These are phyloP conservation scores for Rhypophila decipiens DNA, from an alignment of 495 filamentous ascomycete genomes.

Conservation along the genomic window DNA sequence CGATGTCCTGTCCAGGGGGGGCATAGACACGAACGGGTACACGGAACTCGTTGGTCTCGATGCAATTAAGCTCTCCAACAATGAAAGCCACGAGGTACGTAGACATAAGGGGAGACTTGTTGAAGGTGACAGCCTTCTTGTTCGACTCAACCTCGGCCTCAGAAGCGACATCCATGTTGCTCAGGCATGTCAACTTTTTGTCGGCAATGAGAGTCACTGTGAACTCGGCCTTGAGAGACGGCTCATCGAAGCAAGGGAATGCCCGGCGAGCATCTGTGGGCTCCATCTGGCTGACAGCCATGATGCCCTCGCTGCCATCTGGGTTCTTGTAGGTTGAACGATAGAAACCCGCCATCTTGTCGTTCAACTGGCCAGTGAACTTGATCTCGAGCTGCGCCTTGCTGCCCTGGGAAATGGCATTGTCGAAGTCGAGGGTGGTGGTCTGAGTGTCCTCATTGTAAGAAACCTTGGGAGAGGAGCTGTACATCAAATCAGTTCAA, in stretches of 20 bases:
- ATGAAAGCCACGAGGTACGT: conserved; percentile 74
- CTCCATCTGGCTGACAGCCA: conserved; percentile 81
- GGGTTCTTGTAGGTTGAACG: conserved; percentile 65
- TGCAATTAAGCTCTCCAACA: conserved; percentile 67
- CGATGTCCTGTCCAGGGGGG: conserved; percentile 55
- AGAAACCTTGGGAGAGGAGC: conserved; percentile 47
- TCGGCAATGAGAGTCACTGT: conserved; percentile 69
- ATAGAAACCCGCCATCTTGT: conserved; percentile 81
- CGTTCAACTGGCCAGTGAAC: conserved; percentile 63
- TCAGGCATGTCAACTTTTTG: conserved; percentile 65
- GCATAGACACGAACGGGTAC: conserved; percentile 67
- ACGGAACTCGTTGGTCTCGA: conserved; percentile 68
- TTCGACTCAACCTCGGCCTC: conserved; percentile 56
- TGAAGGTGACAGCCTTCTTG: conserved; percentile 69
- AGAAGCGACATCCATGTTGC: conserved; percentile 72
- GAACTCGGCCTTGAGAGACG: conserved; percentile 66
- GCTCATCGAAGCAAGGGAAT: conserved; percentile 76
- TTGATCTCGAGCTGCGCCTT: conserved; percentile 59
- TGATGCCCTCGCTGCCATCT: conserved; percentile 54
- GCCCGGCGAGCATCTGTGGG: conserved; percentile 68
- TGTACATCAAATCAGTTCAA: conserved; percentile 17
- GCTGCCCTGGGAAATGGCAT: conserved; percentile 49
- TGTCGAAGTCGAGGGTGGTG: conserved; percentile 57
- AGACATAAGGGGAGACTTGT: conserved; percentile 68
- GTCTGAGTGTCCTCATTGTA: conserved; percentile 61